Base-by-base conservation (phyloP, 352 stramenopile genomes). In the Phytopythium sindhum region DNA sequence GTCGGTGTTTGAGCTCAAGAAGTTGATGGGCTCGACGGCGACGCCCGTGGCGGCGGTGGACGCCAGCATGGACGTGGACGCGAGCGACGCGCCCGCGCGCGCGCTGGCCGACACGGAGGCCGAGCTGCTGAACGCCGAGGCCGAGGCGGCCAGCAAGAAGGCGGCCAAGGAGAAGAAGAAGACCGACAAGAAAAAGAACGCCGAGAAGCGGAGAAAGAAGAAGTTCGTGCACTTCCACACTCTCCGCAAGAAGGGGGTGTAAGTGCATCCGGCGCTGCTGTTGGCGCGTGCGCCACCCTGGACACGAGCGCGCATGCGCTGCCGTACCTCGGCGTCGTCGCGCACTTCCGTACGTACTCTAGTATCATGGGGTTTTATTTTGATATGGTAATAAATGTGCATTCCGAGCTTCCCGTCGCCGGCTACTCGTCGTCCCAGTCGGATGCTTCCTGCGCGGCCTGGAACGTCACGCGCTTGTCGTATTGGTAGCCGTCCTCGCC, bases 161-260 rank as follows among this genome's bases (percentile, higher is more conserved):
- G 71, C 58, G 24, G 64, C 88, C 61, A 88, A 89, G 67, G 61
- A 69, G 50, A 82, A 86, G 67, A 81, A 84, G 67, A 90, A 86
- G 66, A 63, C 66, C 51, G 64, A 37, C 31, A 82, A 77, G 70
- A 88, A 79, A 68, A 88, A 89, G 71, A 54, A 67, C 28, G 72
- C 73, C 21, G 65, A 67, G 15, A 73, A 79, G 41, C 71, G 73
- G 58, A 67, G 78, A 69, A 90, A 88, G 78, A 82, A 86, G 61
- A 93, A 93, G 70, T 91, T 93, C 48, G 76, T 95, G 63, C 84
- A 92, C 69, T 93, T 95, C 73, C 84, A 95, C 77, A 78, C 80
- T 57, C 74, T 93, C 45, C 86, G 86, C 63, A 95, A 95, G 79
- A 95, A 95, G 75, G 86, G 86, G 57, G 83, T 90, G 70, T 93